Percentiles rank a stretch among this genome's conserved stretches.
These are phyloP conservation scores for Umbelopsis sp. DNA, from an alignment of 192 early-diverging fungal species.

Conservation along the genomic window DNA sequence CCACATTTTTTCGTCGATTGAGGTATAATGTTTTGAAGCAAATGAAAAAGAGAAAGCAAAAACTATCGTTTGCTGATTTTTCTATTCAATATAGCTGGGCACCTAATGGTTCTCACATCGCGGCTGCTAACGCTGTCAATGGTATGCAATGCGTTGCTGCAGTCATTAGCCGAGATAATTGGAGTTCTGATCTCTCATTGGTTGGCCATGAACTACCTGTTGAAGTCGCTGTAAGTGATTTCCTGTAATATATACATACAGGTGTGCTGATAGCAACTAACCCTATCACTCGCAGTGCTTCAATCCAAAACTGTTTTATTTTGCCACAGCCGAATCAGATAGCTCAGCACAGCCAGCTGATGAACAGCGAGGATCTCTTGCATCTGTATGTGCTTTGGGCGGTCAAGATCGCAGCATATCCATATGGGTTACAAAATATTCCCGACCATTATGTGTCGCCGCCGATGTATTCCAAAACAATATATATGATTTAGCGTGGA, in stretches of 20 bases:
- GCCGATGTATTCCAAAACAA: conserved; percentile 81
- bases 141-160: conserved; percentile 78
- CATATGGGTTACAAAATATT: conserved; percentile 83
- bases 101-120: conserved; percentile 95
- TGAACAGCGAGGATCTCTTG: conserved; percentile 37
- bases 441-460: conserved; percentile 70
- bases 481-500: conserved; percentile 88
- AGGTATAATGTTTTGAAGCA: conserved; percentile 49
- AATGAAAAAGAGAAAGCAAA: neutral
- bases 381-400: conserved; percentile 82
- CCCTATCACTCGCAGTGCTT: conserved; percentile 51
- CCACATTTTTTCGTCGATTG: conserved; percentile 88
- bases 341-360: conserved; percentile 8
- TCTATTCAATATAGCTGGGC: conserved; percentile 70
- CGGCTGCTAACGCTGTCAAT: conserved; percentile 87
- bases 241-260: no score
- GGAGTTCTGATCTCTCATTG: conserved; percentile 77
- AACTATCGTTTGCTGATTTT: neutral
- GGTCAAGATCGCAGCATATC: conserved; percentile 87
- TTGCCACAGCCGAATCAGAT: conserved; percentile 30
- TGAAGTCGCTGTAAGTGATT: conserved; percentile 72
- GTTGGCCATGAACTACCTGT: conserved; percentile 89
- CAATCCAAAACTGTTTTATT: conserved; percentile 80
- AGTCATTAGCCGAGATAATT: conserved; percentile 75
- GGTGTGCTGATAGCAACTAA: no score